These are phyloP conservation scores for Globisporangium sylvaticum DNA, from an alignment of 352 stramenopile species.

Conservation along the genomic window DNA sequence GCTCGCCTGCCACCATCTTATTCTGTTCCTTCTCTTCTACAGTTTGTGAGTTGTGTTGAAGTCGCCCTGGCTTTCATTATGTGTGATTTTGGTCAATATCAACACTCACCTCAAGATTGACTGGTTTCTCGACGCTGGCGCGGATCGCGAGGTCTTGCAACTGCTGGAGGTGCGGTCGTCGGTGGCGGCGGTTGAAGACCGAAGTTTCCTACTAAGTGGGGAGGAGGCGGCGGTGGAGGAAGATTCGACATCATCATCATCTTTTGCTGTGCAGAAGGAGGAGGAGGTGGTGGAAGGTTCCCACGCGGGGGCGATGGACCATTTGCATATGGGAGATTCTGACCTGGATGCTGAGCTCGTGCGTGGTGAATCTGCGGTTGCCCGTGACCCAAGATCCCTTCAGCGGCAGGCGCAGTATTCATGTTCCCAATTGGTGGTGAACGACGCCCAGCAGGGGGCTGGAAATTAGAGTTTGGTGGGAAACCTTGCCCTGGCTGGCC, in stretches of 20 bases:
- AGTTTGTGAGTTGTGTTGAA: neutral
- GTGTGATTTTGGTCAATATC: neutral
- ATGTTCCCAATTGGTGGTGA: neutral
- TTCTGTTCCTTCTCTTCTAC: neutral
- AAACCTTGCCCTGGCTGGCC: neutral
- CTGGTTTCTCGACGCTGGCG: slow-evolving; percentile 14
- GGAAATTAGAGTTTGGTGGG: neutral
- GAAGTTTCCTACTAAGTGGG: neutral
- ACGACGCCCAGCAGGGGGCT: neutral
- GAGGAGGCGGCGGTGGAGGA: neutral
- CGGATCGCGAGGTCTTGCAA: slow-evolving; percentile 15
- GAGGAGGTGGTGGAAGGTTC: neutral
- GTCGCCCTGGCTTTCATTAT: neutral
- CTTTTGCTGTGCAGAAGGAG: neutral
- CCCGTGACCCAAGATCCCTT: slow-evolving; percentile 7
- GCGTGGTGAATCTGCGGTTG: neutral
- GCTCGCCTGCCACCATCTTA: neutral
- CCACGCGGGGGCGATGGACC: neutral
- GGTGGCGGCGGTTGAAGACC: neutral
- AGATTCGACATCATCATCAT: neutral
- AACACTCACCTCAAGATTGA: slow-evolving; percentile 6
- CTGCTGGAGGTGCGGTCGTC: neutral
- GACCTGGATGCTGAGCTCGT: neutral
- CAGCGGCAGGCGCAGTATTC: neutral
- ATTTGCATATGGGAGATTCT: neutral